Conservation (phyloP, 1,139 yeast species). For the Casaregolazyma suthepensis region DNA sequence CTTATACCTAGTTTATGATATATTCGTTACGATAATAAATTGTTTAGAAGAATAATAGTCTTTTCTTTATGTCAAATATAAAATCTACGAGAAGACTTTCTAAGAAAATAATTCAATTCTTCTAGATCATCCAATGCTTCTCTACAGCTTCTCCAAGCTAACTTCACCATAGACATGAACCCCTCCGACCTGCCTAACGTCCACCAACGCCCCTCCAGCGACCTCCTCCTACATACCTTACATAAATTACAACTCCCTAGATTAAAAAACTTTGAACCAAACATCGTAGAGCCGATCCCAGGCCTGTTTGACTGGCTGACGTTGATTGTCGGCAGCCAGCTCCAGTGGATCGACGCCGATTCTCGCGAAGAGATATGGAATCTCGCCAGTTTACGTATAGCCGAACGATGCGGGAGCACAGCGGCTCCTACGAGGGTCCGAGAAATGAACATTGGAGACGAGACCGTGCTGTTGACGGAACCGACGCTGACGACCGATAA, state of each 20-base stretch:
- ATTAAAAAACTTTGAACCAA: constrained; percentile 48
- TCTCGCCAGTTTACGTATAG: constrained; percentile 57
- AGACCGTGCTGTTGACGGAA: constrained; percentile 50
- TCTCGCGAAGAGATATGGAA: constrained; percentile 43
- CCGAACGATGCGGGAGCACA: constrained; percentile 82
- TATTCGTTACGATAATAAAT: too few species aligned
- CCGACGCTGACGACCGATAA: constrained; percentile 85
- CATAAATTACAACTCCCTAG: constrained; percentile 44
- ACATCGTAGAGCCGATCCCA: constrained; percentile 21
- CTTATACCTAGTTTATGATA: too few species aligned
- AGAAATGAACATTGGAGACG: constrained; percentile 30
- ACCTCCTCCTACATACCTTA: constrained; percentile 43
- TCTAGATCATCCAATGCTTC: too few species aligned
- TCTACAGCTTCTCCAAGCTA: too few species aligned
- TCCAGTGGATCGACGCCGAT: constrained; percentile 44
- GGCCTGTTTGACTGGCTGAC: constrained; percentile 59
- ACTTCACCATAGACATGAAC: too few species aligned
- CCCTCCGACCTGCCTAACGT: constrained; percentile 63
- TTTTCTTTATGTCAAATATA: too few species aligned
- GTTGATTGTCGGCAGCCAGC: constrained; percentile 50
- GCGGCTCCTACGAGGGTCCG: constrained; percentile 72
- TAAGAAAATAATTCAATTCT: too few species aligned
- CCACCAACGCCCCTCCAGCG: constrained; percentile 43
- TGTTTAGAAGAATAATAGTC: too few species aligned
- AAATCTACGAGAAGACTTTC: too few species aligned